phyloP scores from a whole-genome alignment of 352 stramenopile species.

The Phytophthora fragariaefolia region DNA sequence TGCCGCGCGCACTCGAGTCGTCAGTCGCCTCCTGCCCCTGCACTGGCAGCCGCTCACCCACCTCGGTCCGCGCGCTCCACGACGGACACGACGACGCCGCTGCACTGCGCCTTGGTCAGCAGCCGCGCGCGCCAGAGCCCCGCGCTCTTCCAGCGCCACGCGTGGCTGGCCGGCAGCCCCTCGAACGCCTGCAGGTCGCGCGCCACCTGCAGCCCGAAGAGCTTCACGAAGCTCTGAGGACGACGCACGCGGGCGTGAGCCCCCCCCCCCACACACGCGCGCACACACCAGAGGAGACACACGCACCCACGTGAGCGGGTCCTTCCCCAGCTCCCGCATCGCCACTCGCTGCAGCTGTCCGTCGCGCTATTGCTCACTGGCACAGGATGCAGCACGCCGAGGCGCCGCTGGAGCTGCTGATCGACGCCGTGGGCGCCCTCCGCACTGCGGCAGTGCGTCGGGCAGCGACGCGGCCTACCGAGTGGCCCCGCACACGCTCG shows the following conservation, averaged over 20 bases:
- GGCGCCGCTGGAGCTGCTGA: no score
- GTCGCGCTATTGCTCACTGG: no score
- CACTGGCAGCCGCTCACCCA: conserved; percentile 52
- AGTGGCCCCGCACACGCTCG: no score
- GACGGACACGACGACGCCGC: conserved; percentile 67
- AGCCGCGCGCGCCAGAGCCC: conserved; percentile 40
- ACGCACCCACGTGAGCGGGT: conserved; percentile 66
- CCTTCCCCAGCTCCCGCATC: conserved; percentile 34
- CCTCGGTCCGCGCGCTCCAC: conserved; percentile 59
- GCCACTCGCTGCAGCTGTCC: no score
- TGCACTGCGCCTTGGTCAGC: conserved; percentile 74
- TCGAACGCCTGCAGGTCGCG: conserved; percentile 52
- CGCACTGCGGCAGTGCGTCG: no score
- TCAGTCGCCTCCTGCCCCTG: conserved; percentile 29
- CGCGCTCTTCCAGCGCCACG: conserved; percentile 43
- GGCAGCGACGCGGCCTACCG: no score
- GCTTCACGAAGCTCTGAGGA: conserved; percentile 69
- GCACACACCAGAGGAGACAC: neutral
- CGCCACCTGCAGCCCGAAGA: conserved; percentile 57
- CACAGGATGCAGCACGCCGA: no score
- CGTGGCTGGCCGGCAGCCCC: conserved; percentile 62
- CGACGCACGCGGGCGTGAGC: neutral
- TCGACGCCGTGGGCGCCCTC: no score
- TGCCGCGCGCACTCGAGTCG: conserved; percentile 16
- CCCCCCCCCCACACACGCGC: no score